These are phyloP conservation scores for Fragilariopsis cylindrus DNA, from an alignment of 108 stramenopile genomes.

Conservation along the genomic window DNA sequence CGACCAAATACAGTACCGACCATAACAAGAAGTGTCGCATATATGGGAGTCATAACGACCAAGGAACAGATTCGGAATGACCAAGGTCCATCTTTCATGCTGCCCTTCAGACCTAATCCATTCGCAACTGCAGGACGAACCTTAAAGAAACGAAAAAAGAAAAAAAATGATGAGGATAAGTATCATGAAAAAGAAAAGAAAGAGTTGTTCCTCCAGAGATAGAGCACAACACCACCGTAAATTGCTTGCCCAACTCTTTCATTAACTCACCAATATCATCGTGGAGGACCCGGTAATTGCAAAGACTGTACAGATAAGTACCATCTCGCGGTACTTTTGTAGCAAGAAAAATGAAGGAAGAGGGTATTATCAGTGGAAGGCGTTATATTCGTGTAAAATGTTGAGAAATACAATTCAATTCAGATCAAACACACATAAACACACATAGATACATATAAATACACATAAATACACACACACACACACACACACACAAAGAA, in stretches of 20 bases:
- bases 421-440: no score
- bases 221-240: neutral
- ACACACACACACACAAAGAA: no score
- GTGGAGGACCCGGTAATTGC: constrained; percentile 84
- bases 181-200: neutral
- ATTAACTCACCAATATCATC: constrained; percentile 72
- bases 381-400: no score
- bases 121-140: constrained; percentile 76
- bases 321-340: constrained; percentile 79
- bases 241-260: neutral
- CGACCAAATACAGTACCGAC: constrained; percentile 85
- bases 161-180: neutral
- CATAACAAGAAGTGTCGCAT: constrained; percentile 64
- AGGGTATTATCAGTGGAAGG: no score
- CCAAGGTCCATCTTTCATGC: constrained; percentile 85
- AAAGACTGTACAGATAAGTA: constrained; percentile 81
- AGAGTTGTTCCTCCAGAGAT: constrained; percentile 1
- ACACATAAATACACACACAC: no score
- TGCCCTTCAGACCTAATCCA: constrained; percentile 70
- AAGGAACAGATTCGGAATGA: constrained; percentile 78
- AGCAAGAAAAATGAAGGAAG: neutral
- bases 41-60: constrained; percentile 88
- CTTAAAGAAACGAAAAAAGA: constrained; percentile 7
- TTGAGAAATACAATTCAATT: no score
- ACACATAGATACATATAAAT: no score